phyloP scores from a whole-genome alignment of 2,329 filamentous ascomycete genomes.

The Cryoendolithus antarcticus region DNA sequence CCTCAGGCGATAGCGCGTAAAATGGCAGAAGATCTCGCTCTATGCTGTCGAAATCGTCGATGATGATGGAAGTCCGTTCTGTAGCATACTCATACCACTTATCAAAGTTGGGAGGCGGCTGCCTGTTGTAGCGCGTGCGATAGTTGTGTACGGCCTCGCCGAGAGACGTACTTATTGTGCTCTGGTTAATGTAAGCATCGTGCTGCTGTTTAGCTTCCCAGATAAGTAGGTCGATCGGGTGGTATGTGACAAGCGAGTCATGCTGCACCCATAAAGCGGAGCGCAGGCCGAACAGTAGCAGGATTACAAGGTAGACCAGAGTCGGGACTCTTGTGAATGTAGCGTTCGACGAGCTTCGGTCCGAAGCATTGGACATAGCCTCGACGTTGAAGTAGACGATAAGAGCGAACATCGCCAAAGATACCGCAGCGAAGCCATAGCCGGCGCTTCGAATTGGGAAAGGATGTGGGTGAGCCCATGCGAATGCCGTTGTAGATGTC shows the following conservation, averaged over 20 bases:
- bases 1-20: constrained; percentile 37
- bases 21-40: constrained; percentile 45
- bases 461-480: constrained; percentile 21
- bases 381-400: constrained; percentile 18
- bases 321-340: constrained; percentile 13
- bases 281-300: constrained; percentile 32
- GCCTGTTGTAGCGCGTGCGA: constrained; percentile 37
- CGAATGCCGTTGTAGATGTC: constrained; percentile 21
- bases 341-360: background rate
- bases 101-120: constrained; percentile 49
- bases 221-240: constrained; percentile 46
- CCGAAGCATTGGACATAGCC: constrained; percentile 5
- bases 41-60: constrained; percentile 51
- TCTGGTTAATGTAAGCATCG: constrained; percentile 36
- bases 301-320: constrained; percentile 25
- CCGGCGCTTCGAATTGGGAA: constrained; percentile 16
- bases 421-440: constrained; percentile 12
- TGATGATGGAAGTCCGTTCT: constrained; percentile 37
- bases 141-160: constrained; percentile 40
- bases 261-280: constrained; percentile 29
- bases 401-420: constrained; percentile 17
- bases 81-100: constrained; percentile 47
- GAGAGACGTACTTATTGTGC: constrained; percentile 36
- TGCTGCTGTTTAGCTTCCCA: constrained; percentile 37
- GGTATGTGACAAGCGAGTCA: constrained; percentile 29